Evolutionary conservation across 768 basidiomycete species (phyloP).

Genomic region (Mycena amicta): DNA sequence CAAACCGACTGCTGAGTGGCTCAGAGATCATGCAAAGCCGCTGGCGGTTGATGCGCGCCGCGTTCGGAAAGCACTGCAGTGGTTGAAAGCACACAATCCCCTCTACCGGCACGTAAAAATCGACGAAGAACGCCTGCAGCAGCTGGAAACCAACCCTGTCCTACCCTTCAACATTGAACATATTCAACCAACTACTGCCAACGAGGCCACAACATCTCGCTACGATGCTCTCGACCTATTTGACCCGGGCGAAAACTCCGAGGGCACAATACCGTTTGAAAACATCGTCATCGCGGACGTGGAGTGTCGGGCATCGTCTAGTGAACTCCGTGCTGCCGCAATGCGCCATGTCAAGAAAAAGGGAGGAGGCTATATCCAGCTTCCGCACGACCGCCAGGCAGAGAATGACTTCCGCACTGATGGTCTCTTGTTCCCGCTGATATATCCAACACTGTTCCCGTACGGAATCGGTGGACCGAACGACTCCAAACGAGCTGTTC

Average conservation of each 20-base stretch:
- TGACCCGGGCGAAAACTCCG: background rate
- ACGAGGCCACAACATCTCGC: background rate
- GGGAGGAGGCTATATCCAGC: constrained; percentile 22
- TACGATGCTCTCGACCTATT: background rate
- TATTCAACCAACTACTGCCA: background rate
- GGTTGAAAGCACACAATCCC: constrained; percentile 13
- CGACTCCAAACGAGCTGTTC: constrained; percentile 1
- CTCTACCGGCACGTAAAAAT: background rate
- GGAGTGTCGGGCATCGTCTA: constrained; percentile 17
- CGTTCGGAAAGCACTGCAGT: background rate
- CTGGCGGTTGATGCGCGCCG: constrained; percentile 1
- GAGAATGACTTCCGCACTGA: constrained; percentile 21
- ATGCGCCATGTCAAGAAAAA: constrained; percentile 26
- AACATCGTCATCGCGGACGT: constrained; percentile 24
- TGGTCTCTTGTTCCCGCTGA: constrained; percentile 23
- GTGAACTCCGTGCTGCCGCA: constrained; percentile 26
- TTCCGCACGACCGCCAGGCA: constrained; percentile 21
- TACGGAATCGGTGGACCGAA: constrained; percentile 30
- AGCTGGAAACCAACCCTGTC: background rate
- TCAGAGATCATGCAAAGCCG: constrained; percentile 1
- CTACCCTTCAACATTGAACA: constrained; percentile 6
- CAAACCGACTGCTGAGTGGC: background rate
- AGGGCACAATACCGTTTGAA: constrained; percentile 4
- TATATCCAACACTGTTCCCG: constrained; percentile 30
- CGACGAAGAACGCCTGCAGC: background rate